These are phyloP conservation scores for Sechiopsis laciniata DNA, from an alignment of 306 rosid species.

Conservation along the genomic window DNA sequence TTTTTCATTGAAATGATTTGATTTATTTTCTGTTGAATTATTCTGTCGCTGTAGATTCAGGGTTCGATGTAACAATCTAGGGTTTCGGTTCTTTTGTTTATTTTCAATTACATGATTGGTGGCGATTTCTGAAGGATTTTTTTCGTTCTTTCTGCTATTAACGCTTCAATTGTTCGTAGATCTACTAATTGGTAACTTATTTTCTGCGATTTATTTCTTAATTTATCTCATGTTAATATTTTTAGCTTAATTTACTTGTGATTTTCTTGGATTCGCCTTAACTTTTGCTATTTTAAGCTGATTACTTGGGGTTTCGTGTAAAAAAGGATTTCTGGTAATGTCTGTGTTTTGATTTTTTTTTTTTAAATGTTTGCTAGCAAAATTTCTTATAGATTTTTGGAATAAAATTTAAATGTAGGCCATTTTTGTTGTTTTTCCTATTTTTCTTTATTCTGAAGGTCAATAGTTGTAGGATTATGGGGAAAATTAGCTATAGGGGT, in stretches of 20 bases:
- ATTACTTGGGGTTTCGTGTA: neutral
- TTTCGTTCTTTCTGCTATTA: neutral
- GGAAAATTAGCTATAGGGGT: conserved; percentile 1
- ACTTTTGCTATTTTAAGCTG: neutral
- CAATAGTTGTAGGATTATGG: neutral
- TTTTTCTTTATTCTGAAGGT: neutral
- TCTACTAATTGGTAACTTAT: conserved; percentile 2
- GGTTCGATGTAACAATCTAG: conserved; percentile 4
- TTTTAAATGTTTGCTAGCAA: neutral
- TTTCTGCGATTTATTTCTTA: neutral
- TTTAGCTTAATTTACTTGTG: neutral
- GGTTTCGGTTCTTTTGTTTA: neutral
- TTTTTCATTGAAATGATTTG: neutral
- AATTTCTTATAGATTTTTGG: neutral
- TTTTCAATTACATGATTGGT: neutral
- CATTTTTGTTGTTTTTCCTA: neutral
- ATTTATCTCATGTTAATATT: neutral
- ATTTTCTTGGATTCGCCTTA: neutral
- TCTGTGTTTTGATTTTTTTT: neutral
- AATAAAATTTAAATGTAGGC: neutral
- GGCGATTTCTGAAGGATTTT: neutral
- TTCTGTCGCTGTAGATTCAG: neutral
- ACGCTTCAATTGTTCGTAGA: neutral
- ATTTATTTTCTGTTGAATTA: neutral
- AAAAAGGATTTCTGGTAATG: neutral